These are phyloP conservation scores for Coemansia sp. DNA, from an alignment of 192 early-diverging fungal genomes.

Conservation along the genomic window DNA sequence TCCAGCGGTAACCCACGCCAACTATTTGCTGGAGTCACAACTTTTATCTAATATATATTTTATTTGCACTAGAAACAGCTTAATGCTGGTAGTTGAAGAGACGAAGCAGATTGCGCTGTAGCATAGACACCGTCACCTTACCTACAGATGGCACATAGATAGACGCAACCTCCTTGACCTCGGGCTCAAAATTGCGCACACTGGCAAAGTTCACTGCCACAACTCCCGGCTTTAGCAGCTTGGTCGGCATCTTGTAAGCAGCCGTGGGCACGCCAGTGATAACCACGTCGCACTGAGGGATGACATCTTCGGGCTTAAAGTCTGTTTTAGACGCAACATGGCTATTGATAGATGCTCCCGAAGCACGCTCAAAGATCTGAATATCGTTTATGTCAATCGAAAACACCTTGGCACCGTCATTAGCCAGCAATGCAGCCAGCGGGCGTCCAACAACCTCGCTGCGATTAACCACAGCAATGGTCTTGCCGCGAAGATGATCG, in stretches of 20 bases:
- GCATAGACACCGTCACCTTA: constrained; percentile 98
- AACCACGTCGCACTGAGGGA: constrained; percentile 90
- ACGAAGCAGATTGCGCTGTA: constrained; percentile 92
- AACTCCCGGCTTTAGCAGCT: constrained; percentile 92
- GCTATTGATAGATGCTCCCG: constrained; percentile 61
- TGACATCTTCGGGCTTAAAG: constrained; percentile 72
- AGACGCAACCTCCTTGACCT: constrained; percentile 86
- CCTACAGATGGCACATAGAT: constrained; percentile 96
- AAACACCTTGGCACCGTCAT: constrained; percentile 97
- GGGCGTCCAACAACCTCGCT: constrained; percentile 97
- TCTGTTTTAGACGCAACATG: constrained; percentile 68
- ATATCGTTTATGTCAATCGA: constrained; percentile 91
- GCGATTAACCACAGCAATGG: constrained; percentile 92
- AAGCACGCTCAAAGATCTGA: constrained; percentile 72
- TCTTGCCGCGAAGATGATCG: constrained; percentile 89
- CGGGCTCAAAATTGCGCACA: constrained; percentile 93
- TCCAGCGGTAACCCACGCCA: constrained; percentile 49
- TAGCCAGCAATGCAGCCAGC: constrained; percentile 92
- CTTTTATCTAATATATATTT: constrained; percentile 22
- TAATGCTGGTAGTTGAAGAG: constrained; percentile 71
- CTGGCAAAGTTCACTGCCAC: constrained; percentile 97
- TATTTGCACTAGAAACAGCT: constrained; percentile 1
- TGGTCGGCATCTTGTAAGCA: constrained; percentile 82
- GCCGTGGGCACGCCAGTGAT: constrained; percentile 94
- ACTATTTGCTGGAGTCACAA: constrained; percentile 40